Evolutionary conservation across 345 rosid genomes (phyloP).

Genomic region (Brassica incana): DNA sequence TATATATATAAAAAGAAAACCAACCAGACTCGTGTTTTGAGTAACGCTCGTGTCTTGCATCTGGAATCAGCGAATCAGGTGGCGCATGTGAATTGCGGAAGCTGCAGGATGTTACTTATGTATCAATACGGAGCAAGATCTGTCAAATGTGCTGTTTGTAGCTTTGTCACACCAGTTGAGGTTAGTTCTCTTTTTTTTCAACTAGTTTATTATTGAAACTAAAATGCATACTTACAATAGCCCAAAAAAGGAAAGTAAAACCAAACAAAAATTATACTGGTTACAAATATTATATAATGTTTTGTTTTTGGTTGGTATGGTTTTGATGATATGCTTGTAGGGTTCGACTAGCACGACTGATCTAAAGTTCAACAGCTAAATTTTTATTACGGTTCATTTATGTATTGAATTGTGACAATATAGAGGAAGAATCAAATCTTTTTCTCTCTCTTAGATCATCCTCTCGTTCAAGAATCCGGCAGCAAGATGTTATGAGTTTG

Average conservation of each 20-base stretch:
- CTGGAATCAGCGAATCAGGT: conserved; percentile 77
- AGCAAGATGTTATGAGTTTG: neutral
- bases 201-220: neutral
- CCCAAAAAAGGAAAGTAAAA: neutral
- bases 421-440: conserved; percentile 1
- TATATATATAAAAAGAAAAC: neutral
- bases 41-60: neutral
- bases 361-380: conserved; percentile 62
- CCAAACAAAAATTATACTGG: neutral
- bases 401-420: neutral
- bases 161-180: conserved; percentile 78
- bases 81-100: conserved; percentile 92
- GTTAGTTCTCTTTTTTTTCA: conserved; percentile 40
- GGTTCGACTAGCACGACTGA: conserved; percentile 71
- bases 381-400: neutral
- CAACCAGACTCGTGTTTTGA: neutral
- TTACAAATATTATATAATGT: neutral
- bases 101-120: conserved; percentile 92
- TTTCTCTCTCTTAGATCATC: neutral
- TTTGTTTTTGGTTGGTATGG: conserved; percentile 17
- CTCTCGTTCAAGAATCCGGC: conserved; percentile 15
- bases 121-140: conserved; percentile 93
- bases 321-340: conserved; percentile 47
- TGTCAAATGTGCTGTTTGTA: conserved; percentile 96
- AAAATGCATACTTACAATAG: neutral